Evolutionary conservation across 768 basidiomycete genomes (phyloP).

Genomic region (Asterophora lycoperdoides): DNA sequence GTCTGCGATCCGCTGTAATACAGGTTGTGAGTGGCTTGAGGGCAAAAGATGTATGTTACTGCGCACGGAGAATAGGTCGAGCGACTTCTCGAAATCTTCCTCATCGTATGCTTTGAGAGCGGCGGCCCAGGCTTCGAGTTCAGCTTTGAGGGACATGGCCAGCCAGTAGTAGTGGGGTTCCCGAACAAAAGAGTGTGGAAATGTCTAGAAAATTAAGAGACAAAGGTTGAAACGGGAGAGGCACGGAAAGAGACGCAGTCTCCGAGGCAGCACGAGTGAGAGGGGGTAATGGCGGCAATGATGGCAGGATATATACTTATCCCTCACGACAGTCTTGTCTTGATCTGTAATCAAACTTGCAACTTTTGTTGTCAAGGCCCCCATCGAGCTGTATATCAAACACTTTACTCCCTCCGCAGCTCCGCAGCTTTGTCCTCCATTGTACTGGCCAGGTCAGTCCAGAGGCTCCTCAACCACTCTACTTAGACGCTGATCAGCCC

Average conservation of each 20-base stretch:
- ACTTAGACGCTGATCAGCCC: background rate
- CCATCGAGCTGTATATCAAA: background rate
- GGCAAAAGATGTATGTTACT: background rate
- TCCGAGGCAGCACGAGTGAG: conserved; percentile 29
- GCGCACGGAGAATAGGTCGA: conserved; percentile 73
- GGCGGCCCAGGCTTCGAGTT: conserved; percentile 82
- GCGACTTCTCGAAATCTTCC: conserved; percentile 70
- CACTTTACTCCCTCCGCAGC: conserved; percentile 7
- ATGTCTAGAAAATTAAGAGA: conserved; percentile 19
- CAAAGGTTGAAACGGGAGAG: conserved; percentile 20
- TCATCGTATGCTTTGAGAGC: conserved; percentile 89
- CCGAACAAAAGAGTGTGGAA: conserved; percentile 20
- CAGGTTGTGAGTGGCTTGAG: conserved; percentile 4
- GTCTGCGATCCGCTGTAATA: conserved; percentile 67
- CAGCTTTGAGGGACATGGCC: conserved; percentile 62
- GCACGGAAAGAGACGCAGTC: conserved; percentile 42
- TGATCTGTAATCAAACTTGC: conserved; percentile 8
- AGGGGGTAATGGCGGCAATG: conserved; percentile 19
- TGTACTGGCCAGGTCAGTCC: too few species aligned
- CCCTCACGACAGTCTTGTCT: conserved; percentile 13
- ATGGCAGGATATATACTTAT: conserved; percentile 11
- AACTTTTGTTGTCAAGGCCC: conserved; percentile 30
- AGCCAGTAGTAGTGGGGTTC: conserved; percentile 24
- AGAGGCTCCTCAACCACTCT: background rate
- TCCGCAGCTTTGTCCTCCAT: background rate